phyloP scores from a whole-genome alignment of 169 alveolate species.

The Cryptosporidium viatorum region DNA sequence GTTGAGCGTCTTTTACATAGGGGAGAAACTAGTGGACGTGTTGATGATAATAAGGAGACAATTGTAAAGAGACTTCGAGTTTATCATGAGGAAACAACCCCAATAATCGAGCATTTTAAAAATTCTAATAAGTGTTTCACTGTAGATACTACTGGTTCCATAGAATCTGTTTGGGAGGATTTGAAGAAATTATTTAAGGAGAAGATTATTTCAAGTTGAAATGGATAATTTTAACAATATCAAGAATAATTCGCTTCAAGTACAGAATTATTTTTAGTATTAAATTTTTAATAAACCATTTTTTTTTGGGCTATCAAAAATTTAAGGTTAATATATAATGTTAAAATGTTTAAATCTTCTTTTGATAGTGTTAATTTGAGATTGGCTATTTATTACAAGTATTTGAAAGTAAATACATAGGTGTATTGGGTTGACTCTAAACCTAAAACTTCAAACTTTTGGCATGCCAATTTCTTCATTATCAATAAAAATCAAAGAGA shows the following conservation, averaged over 20 bases:
- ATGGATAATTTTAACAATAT: not conserved
- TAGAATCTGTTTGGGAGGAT: conserved; percentile 85
- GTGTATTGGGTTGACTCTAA: not conserved
- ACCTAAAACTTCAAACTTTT: not conserved
- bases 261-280: no score
- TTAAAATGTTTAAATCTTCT: no score
- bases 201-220: conserved; percentile 1
- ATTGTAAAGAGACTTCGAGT: conserved; percentile 92
- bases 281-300: not conserved
- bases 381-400: not conserved
- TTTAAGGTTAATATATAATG: no score
- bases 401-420: not conserved
- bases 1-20: conserved; percentile 84
- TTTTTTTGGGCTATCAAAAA: not conserved
- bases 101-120: conserved; percentile 89
- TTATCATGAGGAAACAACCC: conserved; percentile 91
- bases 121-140: conserved; percentile 84
- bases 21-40: conserved; percentile 91
- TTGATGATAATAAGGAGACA: conserved; percentile 94
- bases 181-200: conserved; percentile 34
- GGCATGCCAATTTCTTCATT: not conserved
- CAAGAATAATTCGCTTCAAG: not conserved
- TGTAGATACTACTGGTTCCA: conserved; percentile 84
- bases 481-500: not conserved
- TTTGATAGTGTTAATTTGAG: not conserved